A percentile compares a stretch with the other conserved stretches of the same genome.
Evolutionary conservation across 192 early-diverging fungal species (phyloP).

Genomic region (Piromyces finnis): DNA sequence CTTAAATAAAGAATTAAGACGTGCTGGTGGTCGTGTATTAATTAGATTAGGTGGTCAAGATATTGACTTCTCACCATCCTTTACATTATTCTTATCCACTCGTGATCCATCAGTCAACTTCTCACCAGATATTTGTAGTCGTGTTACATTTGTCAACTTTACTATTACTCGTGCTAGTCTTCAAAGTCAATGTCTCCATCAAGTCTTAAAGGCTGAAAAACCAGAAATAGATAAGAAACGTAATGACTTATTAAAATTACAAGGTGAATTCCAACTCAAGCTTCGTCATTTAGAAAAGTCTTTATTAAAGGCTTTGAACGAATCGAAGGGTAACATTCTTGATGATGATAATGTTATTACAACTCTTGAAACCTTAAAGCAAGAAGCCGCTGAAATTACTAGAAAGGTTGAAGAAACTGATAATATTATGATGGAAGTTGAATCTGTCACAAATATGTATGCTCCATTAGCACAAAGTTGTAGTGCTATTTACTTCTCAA

Average conservation of each 20-base stretch:
- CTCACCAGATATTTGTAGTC: conserved; percentile 88
- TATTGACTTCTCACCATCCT: conserved; percentile 96
- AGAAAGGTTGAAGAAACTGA: conserved; percentile 89
- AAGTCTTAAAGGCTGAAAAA: conserved; percentile 84
- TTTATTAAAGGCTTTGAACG: conserved; percentile 80
- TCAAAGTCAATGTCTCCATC: conserved; percentile 92
- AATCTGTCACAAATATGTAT: conserved; percentile 72
- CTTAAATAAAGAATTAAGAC: conserved; percentile 88
- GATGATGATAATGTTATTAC: conserved; percentile 91
- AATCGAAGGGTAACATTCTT: conserved; percentile 89
- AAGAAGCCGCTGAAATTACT: conserved; percentile 86
- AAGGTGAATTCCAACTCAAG: conserved; percentile 90
- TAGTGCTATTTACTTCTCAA: conserved; percentile 87
- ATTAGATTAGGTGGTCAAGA: conserved; percentile 92
- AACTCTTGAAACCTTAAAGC: conserved; percentile 88
- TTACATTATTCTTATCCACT: conserved; percentile 85
- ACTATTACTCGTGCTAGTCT: conserved; percentile 89
- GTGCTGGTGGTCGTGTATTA: conserved; percentile 88
- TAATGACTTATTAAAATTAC: conserved; percentile 77
- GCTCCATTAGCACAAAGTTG: conserved; percentile 81
- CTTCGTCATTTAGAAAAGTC: conserved; percentile 85
- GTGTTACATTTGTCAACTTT: conserved; percentile 99
- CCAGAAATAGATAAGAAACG: conserved; percentile 90
- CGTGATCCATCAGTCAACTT: conserved; percentile 85
- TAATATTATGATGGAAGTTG: conserved; percentile 84